A percentile compares a stretch with the other conserved stretches of the same genome.
These are phyloP conservation scores for Phyllosticta citribraziliensis DNA, from an alignment of 2,329 filamentous ascomycete species.

Conservation along the genomic window DNA sequence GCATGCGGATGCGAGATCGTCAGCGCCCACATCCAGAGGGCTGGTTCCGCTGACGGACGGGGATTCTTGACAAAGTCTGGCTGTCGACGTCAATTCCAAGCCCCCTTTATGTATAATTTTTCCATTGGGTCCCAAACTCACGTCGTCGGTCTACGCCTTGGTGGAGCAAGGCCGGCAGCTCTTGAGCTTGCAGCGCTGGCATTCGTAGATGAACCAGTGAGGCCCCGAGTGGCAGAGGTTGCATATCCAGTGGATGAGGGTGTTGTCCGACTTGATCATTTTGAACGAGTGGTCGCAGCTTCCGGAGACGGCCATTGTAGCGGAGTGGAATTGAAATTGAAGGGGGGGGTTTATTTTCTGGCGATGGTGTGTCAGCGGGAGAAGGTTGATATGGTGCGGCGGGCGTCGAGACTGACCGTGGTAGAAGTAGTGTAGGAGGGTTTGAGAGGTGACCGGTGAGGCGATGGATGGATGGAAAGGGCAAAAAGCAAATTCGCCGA, in stretches of 20 bases:
- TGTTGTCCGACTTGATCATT: conserved; percentile 43
- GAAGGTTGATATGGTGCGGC: not conserved
- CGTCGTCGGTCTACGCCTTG: conserved; percentile 27
- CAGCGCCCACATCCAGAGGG: conserved; percentile 2
- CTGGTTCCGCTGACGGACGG: conserved; percentile 3
- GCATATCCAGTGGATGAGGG: conserved; percentile 43
- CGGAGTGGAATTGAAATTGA: not conserved
- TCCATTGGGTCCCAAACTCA: not conserved
- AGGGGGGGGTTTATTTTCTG: conserved; percentile 3
- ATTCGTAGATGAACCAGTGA: conserved; percentile 43
- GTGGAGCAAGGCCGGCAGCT: conserved; percentile 37
- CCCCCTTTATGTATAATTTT: not conserved
- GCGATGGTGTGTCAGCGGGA: not conserved
- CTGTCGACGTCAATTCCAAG: conserved; percentile 6
- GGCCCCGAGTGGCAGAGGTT: conserved; percentile 42
- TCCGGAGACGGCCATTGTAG: conserved; percentile 37
- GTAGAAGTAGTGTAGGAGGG: not conserved
- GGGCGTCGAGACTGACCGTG: not conserved
- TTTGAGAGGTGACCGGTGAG: not conserved
- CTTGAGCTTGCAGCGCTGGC: conserved; percentile 41
- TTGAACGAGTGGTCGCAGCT: conserved; percentile 41
- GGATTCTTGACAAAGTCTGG: not conserved
- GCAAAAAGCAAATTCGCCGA: conserved; percentile 2
- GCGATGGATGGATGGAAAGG: not conserved
- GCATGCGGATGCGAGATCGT: conserved; percentile 7